These are phyloP conservation scores for Phytopythium sindhum DNA, from an alignment of 352 stramenopile species.

Conservation along the genomic window DNA sequence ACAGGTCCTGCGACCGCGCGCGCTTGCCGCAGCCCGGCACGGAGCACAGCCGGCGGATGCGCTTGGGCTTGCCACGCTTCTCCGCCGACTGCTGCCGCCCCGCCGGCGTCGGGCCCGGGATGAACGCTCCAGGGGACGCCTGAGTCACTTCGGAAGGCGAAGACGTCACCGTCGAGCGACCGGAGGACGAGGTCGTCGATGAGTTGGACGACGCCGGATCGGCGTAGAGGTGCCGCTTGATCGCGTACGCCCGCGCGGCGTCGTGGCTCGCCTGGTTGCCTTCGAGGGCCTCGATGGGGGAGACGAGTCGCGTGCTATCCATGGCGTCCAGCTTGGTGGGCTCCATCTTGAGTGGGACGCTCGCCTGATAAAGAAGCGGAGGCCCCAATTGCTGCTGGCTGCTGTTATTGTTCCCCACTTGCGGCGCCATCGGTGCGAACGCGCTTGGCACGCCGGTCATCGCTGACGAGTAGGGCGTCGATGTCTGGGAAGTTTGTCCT, in stretches of 20 bases:
- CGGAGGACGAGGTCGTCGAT: conserved; percentile 26
- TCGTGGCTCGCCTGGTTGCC: background rate
- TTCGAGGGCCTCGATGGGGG: background rate
- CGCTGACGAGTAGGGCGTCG: background rate
- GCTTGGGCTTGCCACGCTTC: conserved; percentile 22
- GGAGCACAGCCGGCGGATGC: conserved; percentile 58
- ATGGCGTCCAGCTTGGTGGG: conserved; percentile 13
- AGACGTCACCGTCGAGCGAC: conserved; percentile 17
- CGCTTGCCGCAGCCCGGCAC: conserved; percentile 83
- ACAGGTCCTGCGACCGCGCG: conserved; percentile 81
- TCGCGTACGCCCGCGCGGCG: conserved; percentile 6
- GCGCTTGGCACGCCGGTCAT: background rate
- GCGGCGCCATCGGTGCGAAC: background rate
- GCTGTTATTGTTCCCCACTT: conserved; percentile 10
- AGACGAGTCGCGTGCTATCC: conserved; percentile 1
- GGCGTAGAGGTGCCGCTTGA: conserved; percentile 13
- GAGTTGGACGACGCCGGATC: conserved; percentile 11
- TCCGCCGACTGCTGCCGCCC: background rate
- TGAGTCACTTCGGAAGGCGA: conserved; percentile 10
- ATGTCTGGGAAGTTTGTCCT: background rate
- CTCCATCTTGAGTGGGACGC: background rate
- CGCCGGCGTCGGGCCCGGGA: background rate
- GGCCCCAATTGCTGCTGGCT: background rate
- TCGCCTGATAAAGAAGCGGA: conserved; percentile 11
- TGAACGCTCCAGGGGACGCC: background rate